Percentiles rank a stretch among this genome's conserved stretches.
Conservation (phyloP, 495 filamentous ascomycete species). For the Tuber magnatum region DNA sequence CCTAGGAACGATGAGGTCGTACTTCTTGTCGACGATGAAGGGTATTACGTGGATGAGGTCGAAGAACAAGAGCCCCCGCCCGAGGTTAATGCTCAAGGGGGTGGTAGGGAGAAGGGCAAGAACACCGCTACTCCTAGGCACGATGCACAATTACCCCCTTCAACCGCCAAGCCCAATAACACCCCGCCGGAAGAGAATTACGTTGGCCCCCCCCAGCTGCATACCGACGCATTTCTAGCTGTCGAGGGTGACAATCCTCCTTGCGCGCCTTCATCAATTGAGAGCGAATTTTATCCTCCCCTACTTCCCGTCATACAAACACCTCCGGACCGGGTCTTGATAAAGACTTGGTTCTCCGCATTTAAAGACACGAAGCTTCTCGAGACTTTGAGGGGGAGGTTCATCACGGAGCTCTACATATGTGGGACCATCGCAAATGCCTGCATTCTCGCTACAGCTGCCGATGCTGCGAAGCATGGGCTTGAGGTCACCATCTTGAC, state of each 20-base stretch:
- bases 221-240: conserved; percentile 59
- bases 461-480: conserved; percentile 83
- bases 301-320: conserved; percentile 52
- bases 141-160: conserved; percentile 22
- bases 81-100: conserved; percentile 4
- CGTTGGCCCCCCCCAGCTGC: conserved; percentile 31
- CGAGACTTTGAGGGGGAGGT: conserved; percentile 60
- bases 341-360: conserved; percentile 83
- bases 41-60: conserved; percentile 29
- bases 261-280: conserved; percentile 56
- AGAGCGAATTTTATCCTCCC: conserved; percentile 59
- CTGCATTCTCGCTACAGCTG: conserved; percentile 83
- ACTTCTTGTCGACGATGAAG: conserved; percentile 39
- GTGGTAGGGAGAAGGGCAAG: conserved; percentile 16
- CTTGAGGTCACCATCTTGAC: conserved; percentile 76
- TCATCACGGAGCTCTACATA: conserved; percentile 86
- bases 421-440: conserved; percentile 85
- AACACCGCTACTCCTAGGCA: conserved; percentile 4
- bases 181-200: conserved; percentile 17
- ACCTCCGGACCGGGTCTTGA: conserved; percentile 59
- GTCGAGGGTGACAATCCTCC: conserved; percentile 46
- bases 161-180: conserved; percentile 29
- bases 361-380: conserved; percentile 68
- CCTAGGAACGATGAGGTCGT: conserved; percentile 47
- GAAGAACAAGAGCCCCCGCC: not conserved